These are phyloP conservation scores for Dactylonectria macrodidyma DNA, from an alignment of 2,329 filamentous ascomycete genomes.

Conservation along the genomic window DNA sequence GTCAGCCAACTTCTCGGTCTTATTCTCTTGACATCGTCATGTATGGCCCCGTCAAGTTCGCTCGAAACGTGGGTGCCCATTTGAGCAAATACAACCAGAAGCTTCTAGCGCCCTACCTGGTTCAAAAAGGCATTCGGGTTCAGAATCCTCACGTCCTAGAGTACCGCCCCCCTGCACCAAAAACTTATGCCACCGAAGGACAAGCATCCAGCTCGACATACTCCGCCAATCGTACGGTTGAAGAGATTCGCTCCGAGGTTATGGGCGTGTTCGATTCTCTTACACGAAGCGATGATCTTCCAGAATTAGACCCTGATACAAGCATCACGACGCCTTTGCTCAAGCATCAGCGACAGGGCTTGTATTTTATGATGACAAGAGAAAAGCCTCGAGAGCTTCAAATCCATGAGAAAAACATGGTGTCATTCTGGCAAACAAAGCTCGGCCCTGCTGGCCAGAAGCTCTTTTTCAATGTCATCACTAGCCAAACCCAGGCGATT, in stretches of 20 bases:
- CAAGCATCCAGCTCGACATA: slow-evolving; percentile 48
- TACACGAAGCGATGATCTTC: slow-evolving; percentile 81
- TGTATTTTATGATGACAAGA: slow-evolving; percentile 87
- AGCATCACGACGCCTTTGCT: slow-evolving; percentile 79
- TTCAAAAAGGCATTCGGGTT: slow-evolving; percentile 78
- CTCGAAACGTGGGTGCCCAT: slow-evolving; percentile 75
- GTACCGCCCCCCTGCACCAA: slow-evolving; percentile 59
- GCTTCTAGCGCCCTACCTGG: slow-evolving; percentile 75
- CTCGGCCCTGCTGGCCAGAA: slow-evolving; percentile 65
- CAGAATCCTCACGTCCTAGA: slow-evolving; percentile 81
- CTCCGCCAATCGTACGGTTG: slow-evolving; percentile 74
- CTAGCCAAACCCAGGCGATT: slow-evolving; percentile 73
- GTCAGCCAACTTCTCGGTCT: slow-evolving; percentile 71
- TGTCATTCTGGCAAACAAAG: slow-evolving; percentile 83
- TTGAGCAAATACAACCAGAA: slow-evolving; percentile 76
- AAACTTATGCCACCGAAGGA: slow-evolving; percentile 51
- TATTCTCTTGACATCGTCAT: slow-evolving; percentile 81
- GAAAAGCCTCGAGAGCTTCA: slow-evolving; percentile 77
- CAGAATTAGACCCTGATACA: slow-evolving; percentile 76
- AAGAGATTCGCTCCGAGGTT: slow-evolving; percentile 90
- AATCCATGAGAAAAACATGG: slow-evolving; percentile 72
- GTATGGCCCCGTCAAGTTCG: slow-evolving; percentile 81
- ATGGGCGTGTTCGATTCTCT: slow-evolving; percentile 91
- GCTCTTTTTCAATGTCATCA: slow-evolving; percentile 88
- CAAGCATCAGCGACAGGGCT: slow-evolving; percentile 89